Evolutionary conservation across 768 basidiomycete genomes (phyloP).

Genomic region (Naganishia kalamii): DNA sequence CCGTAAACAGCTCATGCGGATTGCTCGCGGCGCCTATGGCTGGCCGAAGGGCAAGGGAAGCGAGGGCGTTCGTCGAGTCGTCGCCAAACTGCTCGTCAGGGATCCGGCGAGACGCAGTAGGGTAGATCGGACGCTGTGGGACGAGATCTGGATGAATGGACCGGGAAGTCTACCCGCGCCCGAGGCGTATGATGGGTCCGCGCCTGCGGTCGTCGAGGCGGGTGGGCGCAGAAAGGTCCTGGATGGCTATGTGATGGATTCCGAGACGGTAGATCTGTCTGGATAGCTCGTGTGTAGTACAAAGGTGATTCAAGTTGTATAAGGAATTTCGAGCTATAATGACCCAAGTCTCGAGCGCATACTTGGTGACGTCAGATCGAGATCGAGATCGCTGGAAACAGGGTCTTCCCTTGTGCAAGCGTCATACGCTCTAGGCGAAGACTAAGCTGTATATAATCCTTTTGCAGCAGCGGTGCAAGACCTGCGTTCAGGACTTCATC

Average conservation of each 20-base stretch:
- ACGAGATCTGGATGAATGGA: conserved; percentile 51
- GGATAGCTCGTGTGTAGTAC: neutral
- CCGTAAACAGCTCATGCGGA: conserved; percentile 58
- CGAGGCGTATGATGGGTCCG: neutral
- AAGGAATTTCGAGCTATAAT: no score
- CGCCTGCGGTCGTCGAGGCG: neutral
- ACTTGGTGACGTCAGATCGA: no score
- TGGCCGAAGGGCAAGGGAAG: conserved; percentile 55
- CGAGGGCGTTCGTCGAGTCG: conserved; percentile 50
- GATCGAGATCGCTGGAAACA: no score
- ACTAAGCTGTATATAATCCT: no score
- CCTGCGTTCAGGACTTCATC: no score
- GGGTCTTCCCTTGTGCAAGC: no score
- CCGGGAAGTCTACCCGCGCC: conserved; percentile 22
- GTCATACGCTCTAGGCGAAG: no score
- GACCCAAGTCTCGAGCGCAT: no score
- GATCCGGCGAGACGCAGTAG: conserved; percentile 59
- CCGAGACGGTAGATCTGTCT: neutral
- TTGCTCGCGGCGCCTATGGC: conserved; percentile 69
- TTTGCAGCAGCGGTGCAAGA: no score
- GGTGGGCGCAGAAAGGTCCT: neutral
- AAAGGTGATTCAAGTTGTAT: neutral
- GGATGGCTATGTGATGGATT: conserved; percentile 4
- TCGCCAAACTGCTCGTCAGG: conserved; percentile 60
- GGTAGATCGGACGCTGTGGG: conserved; percentile 59